Percentiles rank a stretch among this genome's conserved stretches.
phyloP scores from a whole-genome alignment of 345 rosid genomes.

The Carallia pectinifolia region DNA sequence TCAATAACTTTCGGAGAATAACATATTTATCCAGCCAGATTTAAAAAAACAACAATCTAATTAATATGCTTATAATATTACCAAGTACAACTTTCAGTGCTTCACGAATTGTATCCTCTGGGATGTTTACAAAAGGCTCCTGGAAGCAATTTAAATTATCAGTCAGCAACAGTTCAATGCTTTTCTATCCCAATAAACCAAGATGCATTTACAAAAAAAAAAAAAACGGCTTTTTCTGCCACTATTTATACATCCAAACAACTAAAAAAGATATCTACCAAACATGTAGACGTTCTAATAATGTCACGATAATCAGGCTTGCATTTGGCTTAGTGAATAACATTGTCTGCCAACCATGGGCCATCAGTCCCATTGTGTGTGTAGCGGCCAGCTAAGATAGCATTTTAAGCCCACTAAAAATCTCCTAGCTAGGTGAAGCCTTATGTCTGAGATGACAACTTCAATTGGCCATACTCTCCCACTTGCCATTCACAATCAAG shows the following conservation, averaged over 20 bases:
- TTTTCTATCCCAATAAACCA: not conserved
- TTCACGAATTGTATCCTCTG: slow-evolving; percentile 74
- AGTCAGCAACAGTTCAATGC: not conserved
- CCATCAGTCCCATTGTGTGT: no score
- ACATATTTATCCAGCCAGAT: not conserved
- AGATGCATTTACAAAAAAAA: not conserved
- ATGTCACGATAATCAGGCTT: not conserved
- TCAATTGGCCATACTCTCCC: no score
- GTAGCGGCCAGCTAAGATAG: no score
- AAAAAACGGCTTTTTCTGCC: not conserved
- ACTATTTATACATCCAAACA: not conserved
- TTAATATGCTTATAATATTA: slow-evolving; percentile 29
- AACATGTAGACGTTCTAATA: not conserved
- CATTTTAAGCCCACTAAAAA: no score
- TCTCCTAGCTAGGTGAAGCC: no score
- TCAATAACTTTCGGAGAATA: not conserved
- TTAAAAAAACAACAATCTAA: not conserved
- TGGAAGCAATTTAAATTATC: slow-evolving; percentile 32
- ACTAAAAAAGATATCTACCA: not conserved
- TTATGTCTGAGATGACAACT: no score
- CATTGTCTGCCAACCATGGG: not conserved
- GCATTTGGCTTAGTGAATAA: not conserved
- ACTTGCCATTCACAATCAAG: no score
- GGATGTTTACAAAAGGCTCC: slow-evolving; percentile 84
- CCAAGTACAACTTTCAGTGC: slow-evolving; percentile 89